Evolutionary conservation across 176 grass and related monocot genomes (phyloP).

Genomic region (Otatea glauca): DNA sequence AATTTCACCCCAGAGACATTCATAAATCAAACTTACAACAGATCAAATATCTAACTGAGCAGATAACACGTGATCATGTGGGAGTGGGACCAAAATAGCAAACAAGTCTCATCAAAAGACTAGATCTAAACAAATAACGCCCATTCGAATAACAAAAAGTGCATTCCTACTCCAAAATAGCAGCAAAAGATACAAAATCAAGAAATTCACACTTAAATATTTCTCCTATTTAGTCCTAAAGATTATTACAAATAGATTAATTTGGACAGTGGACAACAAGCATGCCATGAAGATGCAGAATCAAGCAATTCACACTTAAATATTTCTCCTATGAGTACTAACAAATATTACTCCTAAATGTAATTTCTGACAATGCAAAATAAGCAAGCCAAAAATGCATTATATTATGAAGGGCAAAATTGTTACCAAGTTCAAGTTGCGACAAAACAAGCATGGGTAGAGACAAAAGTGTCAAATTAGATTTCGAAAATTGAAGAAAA

Average conservation of each 20-base stretch:
- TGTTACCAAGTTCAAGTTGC: background rate
- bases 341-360: background rate
- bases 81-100: background rate
- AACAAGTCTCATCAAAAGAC: background rate
- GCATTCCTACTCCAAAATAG: background rate
- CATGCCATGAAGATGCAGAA: background rate
- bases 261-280: background rate
- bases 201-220: background rate
- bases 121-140: background rate
- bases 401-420: background rate
- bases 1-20: background rate
- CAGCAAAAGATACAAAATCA: background rate
- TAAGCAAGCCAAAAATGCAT: background rate
- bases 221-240: background rate
- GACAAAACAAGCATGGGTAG: background rate
- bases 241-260: background rate
- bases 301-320: background rate
- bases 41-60: background rate
- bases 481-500: background rate
- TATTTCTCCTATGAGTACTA: background rate
- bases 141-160: background rate
- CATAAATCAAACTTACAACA: background rate
- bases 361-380: background rate
- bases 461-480: background rate
- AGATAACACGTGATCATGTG: background rate